Evolutionary conservation across 73 alveolate species (phyloP), one percentile per base, ranked within the genome.

Genomic region (Paramecium biaurelia): DNA sequence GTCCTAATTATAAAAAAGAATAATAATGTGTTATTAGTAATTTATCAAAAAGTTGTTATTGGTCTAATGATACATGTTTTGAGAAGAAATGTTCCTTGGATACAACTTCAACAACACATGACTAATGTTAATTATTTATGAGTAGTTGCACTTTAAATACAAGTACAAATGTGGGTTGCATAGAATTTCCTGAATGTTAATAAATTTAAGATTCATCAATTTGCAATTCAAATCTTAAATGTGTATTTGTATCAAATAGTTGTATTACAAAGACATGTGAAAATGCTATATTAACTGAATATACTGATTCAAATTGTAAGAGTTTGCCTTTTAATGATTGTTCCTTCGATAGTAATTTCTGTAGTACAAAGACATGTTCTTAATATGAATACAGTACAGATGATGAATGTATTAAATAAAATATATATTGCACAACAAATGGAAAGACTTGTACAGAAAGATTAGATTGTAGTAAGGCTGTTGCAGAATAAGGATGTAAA

Each of bases 401-500:
- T 63, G 84, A 63, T 0, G 41, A 63, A 63, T 63, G 84, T 30
- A 23, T 4, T 30, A 12, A 26, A 63, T 26, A 63, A 10, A 63
- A 63, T 26, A 1, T 11, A 63, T 11, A 30, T 30, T 63, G 84
- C 12, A 63, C 84, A 7, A 63, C 84, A 11, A 32, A 63, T 63
- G 84, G 84, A 63, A 63, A 30, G 28, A 12, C 20, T 0, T 63
- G 84, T 26, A 32, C 11, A 12, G 84, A 63, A 63, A 63, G 84
- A 63, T 32, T 63, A 30, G 41, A 63, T 4, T 63, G 84, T 10
- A 26, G 12, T 63, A 32, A 63, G 20, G 84, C 86, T 12, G 9
- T 34, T 28, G 63, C 86, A 12, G 86, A 72, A 63, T 63, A 63
- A 26, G 84, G 84, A 63, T 63, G 84, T 63, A 14, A 30, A 12